Conservation (phyloP, 345 rosid genomes). For the Brassica incana region DNA sequence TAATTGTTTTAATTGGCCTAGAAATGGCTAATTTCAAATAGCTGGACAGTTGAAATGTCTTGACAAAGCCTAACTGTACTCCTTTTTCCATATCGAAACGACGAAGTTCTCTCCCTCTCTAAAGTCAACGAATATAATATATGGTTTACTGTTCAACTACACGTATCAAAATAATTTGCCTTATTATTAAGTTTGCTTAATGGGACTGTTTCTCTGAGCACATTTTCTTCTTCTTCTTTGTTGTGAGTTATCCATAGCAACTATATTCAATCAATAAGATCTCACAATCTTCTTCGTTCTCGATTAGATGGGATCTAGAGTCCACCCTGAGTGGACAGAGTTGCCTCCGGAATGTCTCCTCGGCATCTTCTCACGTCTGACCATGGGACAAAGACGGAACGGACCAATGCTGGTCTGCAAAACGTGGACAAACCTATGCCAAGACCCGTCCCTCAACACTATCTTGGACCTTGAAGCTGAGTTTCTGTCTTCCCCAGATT, state of each 20-base stretch:
- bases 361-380: conserved; percentile 66
- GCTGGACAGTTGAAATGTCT: not conserved
- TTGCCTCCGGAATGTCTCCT: conserved; percentile 61
- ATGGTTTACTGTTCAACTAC: no score
- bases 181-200: no score
- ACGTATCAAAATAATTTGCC: no score
- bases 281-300: not conserved
- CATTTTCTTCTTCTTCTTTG: no score
- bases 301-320: conserved; percentile 19
- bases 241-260: no score
- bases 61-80: no score
- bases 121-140: not conserved
- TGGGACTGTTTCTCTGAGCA: no score
- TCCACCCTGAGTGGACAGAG: not conserved
- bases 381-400: conserved; percentile 52
- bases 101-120: not conserved
- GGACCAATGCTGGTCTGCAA: conserved; percentile 74
- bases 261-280: not conserved
- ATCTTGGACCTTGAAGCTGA: conserved; percentile 55
- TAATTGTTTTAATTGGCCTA: no score
- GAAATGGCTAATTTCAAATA: not conserved
- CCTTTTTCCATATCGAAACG: not conserved
- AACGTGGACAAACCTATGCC: conserved; percentile 57
- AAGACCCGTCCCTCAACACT: conserved; percentile 57
- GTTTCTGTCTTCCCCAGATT: conserved; percentile 37